These are phyloP conservation scores for Sporothrix mexicana DNA, from an alignment of 2,329 filamentous ascomycete genomes.

Conservation along the genomic window DNA sequence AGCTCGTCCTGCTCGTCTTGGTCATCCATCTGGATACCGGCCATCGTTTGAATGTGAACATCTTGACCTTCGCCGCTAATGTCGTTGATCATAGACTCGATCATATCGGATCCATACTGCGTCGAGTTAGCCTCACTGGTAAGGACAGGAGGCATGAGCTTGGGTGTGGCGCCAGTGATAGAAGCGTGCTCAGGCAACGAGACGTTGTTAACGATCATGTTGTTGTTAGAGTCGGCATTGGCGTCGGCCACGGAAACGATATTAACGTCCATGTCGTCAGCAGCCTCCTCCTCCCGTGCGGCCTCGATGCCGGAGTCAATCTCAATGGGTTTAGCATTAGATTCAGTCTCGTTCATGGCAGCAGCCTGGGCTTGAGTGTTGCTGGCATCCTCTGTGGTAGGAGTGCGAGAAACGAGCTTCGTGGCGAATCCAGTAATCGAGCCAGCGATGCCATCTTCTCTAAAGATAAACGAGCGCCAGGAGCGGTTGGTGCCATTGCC, in stretches of 20 bases:
- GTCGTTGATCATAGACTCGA: constrained; percentile 35
- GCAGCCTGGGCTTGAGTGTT: constrained; percentile 30
- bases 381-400: neutral
- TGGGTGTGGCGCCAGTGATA: neutral
- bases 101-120: constrained; percentile 34
- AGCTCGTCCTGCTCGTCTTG: neutral
- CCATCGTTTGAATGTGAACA: constrained; percentile 10
- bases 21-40: constrained; percentile 12
- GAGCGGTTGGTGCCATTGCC: constrained; percentile 23
- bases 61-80: constrained; percentile 33
- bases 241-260: neutral
- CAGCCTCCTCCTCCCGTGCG: neutral
- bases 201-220: neutral
- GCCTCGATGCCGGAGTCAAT: neutral
- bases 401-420: constrained; percentile 32
- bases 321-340: neutral
- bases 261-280: constrained; percentile 13
- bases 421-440: constrained; percentile 34
- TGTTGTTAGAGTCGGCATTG: neutral
- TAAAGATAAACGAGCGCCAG: constrained; percentile 35
- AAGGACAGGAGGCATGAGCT: neutral
- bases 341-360: neutral
- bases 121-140: constrained; percentile 32
- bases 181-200: constrained; percentile 3
- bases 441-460: constrained; percentile 34